These are phyloP conservation scores for Trametes versicolor DNA, from an alignment of 1,284 basidiomycete genomes.

Conservation along the genomic window DNA sequence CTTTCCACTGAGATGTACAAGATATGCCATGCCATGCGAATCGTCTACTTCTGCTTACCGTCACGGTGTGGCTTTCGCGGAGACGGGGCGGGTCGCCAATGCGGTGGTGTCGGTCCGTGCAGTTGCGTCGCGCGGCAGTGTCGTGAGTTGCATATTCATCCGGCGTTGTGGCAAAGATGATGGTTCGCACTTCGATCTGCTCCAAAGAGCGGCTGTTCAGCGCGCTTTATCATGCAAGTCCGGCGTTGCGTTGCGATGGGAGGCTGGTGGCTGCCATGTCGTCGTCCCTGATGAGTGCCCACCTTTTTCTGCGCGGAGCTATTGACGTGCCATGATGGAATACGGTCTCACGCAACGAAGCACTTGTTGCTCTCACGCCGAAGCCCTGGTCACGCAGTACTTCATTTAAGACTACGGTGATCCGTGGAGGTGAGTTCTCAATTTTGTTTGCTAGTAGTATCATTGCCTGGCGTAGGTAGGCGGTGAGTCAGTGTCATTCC, in stretches of 20 bases:
- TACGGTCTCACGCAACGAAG: background rate
- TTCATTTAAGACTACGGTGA: too few species aligned
- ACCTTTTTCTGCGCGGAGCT: background rate
- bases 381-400: too few species aligned
- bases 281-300: conserved; percentile 1
- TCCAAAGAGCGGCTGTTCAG: background rate
- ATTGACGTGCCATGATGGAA: background rate
- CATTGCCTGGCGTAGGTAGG: too few species aligned
- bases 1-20: conserved; percentile 44
- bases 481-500: too few species aligned
- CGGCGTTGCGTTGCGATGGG: background rate
- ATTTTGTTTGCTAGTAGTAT: too few species aligned
- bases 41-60: conserved; percentile 35
- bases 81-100: conserved; percentile 10
- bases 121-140: conserved; percentile 10
- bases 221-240: background rate
- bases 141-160: conserved; percentile 44
- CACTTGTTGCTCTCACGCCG: too few species aligned
- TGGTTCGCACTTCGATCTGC: conserved; percentile 24
- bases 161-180: conserved; percentile 29
- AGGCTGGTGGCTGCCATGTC: background rate
- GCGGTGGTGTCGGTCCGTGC: background rate
- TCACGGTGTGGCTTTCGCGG: conserved; percentile 15
- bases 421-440: too few species aligned
- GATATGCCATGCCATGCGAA: conserved; percentile 34